phyloP scores from a whole-genome alignment of 1,139 yeast species.

The Kodamaea sp. region DNA sequence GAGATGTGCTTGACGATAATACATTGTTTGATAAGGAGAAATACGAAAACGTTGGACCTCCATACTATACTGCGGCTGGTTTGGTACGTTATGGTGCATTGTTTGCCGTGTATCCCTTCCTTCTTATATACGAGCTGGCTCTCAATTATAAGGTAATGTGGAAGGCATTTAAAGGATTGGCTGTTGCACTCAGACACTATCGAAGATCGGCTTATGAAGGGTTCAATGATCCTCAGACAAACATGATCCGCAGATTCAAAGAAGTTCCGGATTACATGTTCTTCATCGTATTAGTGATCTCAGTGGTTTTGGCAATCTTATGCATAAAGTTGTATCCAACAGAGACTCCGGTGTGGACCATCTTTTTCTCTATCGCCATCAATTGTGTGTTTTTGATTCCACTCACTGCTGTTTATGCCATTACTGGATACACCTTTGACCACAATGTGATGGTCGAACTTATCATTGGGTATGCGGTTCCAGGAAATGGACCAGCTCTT shows the following conservation, averaged over 20 bases:
- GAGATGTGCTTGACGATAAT: slow-evolving; percentile 12
- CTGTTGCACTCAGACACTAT: slow-evolving; percentile 8
- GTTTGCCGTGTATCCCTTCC: slow-evolving; percentile 20
- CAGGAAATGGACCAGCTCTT: slow-evolving; percentile 41
- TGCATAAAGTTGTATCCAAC: slow-evolving; percentile 35
- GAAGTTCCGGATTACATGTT: slow-evolving; percentile 28
- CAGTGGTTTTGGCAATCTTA: slow-evolving; percentile 21
- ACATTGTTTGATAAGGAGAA: slow-evolving; percentile 18
- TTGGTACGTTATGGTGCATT: slow-evolving; percentile 43
- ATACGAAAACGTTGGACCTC: slow-evolving; percentile 37
- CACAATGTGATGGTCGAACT: slow-evolving; percentile 42
- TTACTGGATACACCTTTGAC: slow-evolving; percentile 40
- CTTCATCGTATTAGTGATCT: slow-evolving; percentile 18
- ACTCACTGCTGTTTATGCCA: slow-evolving; percentile 37
- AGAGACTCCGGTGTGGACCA: slow-evolving; percentile 38
- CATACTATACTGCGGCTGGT: slow-evolving; percentile 46
- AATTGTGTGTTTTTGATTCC: slow-evolving; percentile 40
- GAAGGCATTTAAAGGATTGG: slow-evolving; percentile 9
- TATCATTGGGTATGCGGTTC: slow-evolving; percentile 41
- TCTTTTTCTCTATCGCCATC: slow-evolving; percentile 31
- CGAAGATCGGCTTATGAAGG: slow-evolving; percentile 18
- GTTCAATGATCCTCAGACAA: slow-evolving; percentile 21
- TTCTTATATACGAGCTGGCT: slow-evolving; percentile 13
- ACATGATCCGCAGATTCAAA: slow-evolving; percentile 22
- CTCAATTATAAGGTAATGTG: slow-evolving; percentile 12